Conservation (phyloP, 1,139 yeast species). For the Yamadazyma trypodendri region DNA sequence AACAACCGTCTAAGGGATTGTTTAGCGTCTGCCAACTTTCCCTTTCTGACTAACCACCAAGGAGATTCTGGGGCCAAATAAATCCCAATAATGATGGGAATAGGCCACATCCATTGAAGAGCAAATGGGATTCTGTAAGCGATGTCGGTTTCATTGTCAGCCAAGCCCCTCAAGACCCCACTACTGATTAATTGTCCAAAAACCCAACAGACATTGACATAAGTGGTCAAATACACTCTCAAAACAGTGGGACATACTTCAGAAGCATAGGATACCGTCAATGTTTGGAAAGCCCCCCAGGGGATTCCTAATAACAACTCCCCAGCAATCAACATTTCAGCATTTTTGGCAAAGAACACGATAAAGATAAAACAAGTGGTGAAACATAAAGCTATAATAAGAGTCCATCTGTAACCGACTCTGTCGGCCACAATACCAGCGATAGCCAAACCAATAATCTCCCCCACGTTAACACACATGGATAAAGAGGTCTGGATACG, state of each 20-base stretch:
- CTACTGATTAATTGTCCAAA: slow-evolving; percentile 50
- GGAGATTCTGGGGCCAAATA: slow-evolving; percentile 46
- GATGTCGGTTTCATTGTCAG: slow-evolving; percentile 23
- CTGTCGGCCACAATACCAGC: slow-evolving; percentile 47
- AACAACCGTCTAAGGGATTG: slow-evolving; percentile 33
- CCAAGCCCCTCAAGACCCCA: slow-evolving; percentile 43
- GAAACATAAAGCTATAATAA: slow-evolving; percentile 34
- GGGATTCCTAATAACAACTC: slow-evolving; percentile 48
- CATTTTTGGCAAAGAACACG: slow-evolving; percentile 46
- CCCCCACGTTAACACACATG: slow-evolving; percentile 46
- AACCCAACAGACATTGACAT: slow-evolving; percentile 49
- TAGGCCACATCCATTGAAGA: slow-evolving; percentile 63
- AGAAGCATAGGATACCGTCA: slow-evolving; percentile 52
- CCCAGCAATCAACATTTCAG: slow-evolving; percentile 41
- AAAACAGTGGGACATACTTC: slow-evolving; percentile 52
- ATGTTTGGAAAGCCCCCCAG: slow-evolving; percentile 53
- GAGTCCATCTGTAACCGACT: slow-evolving; percentile 46
- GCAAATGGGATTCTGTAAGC: slow-evolving; percentile 44
- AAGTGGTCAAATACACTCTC: slow-evolving; percentile 49
- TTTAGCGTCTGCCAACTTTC: slow-evolving; percentile 34
- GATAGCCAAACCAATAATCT: slow-evolving; percentile 42
- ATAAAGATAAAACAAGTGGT: slow-evolving; percentile 45
- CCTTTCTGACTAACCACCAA: slow-evolving; percentile 42
- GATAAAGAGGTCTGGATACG: slow-evolving; percentile 48
- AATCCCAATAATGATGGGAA: slow-evolving; percentile 40